Base-by-base conservation (phyloP, 371 early-diverging fungal species). In the Mortierella sp. region DNA sequence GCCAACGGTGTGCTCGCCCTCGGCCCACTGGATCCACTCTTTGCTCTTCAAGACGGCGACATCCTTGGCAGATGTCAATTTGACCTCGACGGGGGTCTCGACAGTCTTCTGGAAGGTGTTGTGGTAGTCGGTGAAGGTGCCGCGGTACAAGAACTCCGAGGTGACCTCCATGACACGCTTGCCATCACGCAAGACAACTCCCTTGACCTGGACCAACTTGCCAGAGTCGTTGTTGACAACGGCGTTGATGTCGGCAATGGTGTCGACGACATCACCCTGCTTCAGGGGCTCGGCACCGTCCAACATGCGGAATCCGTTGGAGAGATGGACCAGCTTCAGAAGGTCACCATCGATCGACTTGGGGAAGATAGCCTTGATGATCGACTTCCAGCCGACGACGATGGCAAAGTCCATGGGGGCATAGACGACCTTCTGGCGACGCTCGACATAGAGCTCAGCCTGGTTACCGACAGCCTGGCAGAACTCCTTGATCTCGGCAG, bases 351-450 rank as follows among this genome's bases (percentile, higher is more conserved):
- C 97, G 81, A 98, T 96, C 55, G 96, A 94, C 91, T 96, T 96
- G 82, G 98, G 97, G 94, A 97, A 94, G 80, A 98, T 96, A 54
- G 97, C 96, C 91, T 96, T 95, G 89, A 97, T 96, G 78, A 98
- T 95, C 38, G 97, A 94, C 88, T 95, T 93, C 99, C 99, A 98
- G 48, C 97, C 97, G 56, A 96, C 96, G 74, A 97, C 97, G 72
- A 97, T 97, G 70, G 97, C 97, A 88, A 95, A 98, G 90, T 98
- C 98, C 94, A 98, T 95, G 56, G 98, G 98, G 35, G 97, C 97
- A 80, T 88, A 91, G 55, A 95, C 89, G 21, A 90, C 87, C 83
- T 90, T 91, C 78, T 91, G 90, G 79, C 92, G 92, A 73, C 92
- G 90, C n/a, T 92, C 92, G 44, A 94, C 91, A 87, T 97, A 98